Base-by-base conservation (phyloP, 352 stramenopile genomes). In the Blastocystis sp. region DNA sequence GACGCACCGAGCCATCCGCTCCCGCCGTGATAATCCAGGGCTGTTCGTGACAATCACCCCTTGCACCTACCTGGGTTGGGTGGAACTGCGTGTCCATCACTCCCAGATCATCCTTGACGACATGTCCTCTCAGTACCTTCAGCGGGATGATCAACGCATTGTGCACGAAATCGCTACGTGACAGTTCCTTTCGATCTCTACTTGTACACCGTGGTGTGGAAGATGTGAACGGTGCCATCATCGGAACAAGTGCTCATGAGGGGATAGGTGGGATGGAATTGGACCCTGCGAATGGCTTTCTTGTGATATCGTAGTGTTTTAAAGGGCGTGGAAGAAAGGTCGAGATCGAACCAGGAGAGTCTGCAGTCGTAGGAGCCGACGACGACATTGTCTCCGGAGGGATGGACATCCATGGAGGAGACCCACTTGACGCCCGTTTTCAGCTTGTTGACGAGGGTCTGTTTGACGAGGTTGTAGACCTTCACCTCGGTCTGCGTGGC, bases 281-380 rank as follows among this genome's bases (percentile, higher is more conserved):
- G 90, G 14, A 97, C 94, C 11, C 91, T 92, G 46, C 96, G 92
- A 42, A 98, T 91, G 7, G 95, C 96, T 87, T 97, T 96, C 87
- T 97, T 93, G 89, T 98, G 95, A 89, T 98, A 99, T 87, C 97
- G 97, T 84, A 99, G 91, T 49, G 95, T 98, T 90, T 98, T 98
- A 92, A 96, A 99, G 51, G 97, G 95, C 79, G 92, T 97, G 54
- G 92, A 95, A 16, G 93, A 94, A 42, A 99, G 88, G 88, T 99
- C 97, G 54, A 99, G 89, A 88, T 99, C 97, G 90, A 99, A 99
- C 97, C 97, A 99, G 73, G 95, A 95, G 84, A 99, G 90, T 27
- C 95, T 91, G 75, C 94, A 91, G 90, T 99, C 97, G 79, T 98
- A 96, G 88, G 92, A 97, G 63, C 95, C 96, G 59, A 98, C 92